Conservation (phyloP, 805 yeast genomes). For the Candida hispaniensis region DNA sequence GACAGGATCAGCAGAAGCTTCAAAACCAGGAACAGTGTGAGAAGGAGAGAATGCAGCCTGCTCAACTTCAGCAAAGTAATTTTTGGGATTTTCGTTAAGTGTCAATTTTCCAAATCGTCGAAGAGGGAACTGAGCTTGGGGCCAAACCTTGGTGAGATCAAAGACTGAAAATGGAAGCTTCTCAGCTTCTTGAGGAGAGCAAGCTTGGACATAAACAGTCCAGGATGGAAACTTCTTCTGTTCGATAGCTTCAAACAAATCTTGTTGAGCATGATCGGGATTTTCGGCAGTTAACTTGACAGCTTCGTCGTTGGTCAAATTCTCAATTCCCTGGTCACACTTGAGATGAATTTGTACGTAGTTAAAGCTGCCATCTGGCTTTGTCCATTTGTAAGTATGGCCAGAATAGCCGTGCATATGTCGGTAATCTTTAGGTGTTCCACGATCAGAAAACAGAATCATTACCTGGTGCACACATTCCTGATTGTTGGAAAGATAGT, state of each 20-base stretch:
- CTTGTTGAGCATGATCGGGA: conserved; percentile 42
- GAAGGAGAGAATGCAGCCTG: conserved; percentile 62
- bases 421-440: conserved; percentile 45
- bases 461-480: conserved; percentile 49
- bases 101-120: conserved; percentile 45
- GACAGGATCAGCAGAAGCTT: conserved; percentile 68
- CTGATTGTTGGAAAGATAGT: conserved; percentile 43
- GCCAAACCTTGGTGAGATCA: conserved; percentile 51
- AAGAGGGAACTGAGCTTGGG: conserved; percentile 45
- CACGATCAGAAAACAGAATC: conserved; percentile 49
- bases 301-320: conserved; percentile 38
- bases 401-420: conserved; percentile 56
- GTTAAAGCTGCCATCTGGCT: conserved; percentile 39
- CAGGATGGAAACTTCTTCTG: conserved; percentile 42
- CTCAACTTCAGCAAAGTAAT: conserved; percentile 43
- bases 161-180: conserved; percentile 38
- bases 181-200: conserved; percentile 48
- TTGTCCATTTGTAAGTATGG: conserved; percentile 50
- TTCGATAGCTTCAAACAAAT: conserved; percentile 38
- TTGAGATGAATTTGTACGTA: conserved; percentile 48
- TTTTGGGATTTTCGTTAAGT: conserved; percentile 45
- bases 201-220: conserved; percentile 47
- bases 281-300: conserved; percentile 36
- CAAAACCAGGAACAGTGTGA: conserved; percentile 64
- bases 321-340: conserved; percentile 43